These are phyloP conservation scores for Nevesoporus exiguus DNA, from an alignment of 768 basidiomycete species.

Conservation along the genomic window DNA sequence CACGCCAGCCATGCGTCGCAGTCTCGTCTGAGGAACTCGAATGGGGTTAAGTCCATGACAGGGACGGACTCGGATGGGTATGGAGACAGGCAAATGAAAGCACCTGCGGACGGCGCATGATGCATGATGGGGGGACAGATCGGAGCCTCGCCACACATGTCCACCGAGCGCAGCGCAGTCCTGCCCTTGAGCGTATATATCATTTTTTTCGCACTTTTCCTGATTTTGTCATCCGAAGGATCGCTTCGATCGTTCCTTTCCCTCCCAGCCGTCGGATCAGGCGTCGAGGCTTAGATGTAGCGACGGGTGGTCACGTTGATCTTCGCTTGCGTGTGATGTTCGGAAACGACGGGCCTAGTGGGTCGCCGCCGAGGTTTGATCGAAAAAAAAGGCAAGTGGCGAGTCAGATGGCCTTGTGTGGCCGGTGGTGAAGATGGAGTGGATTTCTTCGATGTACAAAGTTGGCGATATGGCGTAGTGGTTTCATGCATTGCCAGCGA, in stretches of 20 bases:
- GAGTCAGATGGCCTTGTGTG: neutral
- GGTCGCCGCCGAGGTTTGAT: slow-evolving; percentile 15
- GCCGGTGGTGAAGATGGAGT: neutral
- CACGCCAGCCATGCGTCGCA: slow-evolving; percentile 14
- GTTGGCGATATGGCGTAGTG: slow-evolving; percentile 8
- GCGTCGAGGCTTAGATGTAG: neutral
- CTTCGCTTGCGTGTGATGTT: neutral
- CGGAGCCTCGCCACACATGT: slow-evolving; percentile 5
- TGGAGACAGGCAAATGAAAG: neutral
- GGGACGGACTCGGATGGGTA: neutral
- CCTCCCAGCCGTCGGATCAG: slow-evolving; percentile 9
- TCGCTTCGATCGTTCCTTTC: slow-evolving; percentile 9
- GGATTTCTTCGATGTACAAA: neutral
- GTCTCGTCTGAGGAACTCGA: slow-evolving; percentile 10
- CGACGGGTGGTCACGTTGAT: slow-evolving; percentile 1
- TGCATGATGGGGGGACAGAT: neutral
- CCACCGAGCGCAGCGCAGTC: neutral
- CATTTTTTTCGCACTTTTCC: neutral
- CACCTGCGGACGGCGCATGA: neutral
- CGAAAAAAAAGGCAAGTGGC: neutral
- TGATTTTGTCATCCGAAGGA: neutral
- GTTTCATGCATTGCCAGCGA: slow-evolving; percentile 1
- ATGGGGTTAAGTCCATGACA: slow-evolving; percentile 16
- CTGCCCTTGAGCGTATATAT: neutral
- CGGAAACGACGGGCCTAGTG: slow-evolving; percentile 1